Evolutionary conservation across 768 basidiomycete genomes (phyloP), one percentile per base, ranked within the genome.

Genomic region (Suillus subluteus): DNA sequence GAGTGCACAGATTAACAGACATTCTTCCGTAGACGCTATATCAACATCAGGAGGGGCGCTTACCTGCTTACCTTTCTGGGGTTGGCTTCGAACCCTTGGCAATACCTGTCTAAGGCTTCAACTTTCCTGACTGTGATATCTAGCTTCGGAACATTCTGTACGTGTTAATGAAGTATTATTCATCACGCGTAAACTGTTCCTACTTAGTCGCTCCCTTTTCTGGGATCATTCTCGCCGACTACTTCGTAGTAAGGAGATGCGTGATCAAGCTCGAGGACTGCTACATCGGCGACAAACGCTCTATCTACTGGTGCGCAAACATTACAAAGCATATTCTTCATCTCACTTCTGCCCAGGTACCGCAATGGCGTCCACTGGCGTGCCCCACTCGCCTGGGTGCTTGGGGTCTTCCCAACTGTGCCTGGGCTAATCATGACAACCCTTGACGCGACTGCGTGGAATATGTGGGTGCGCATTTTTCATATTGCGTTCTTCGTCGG

Each of bases 401-500:
- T 67, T 30, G 65, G 62, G 15, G 58, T 65, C 21, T 62, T 69
- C 37, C 69, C 64, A 48, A 70, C 63, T 38, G 62, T 70, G 66
- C 70, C 70, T n/a, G 70, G 70, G 43, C 62, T 71, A 50, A 64
- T 71, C 63, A 71, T 71, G 69, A 58, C 66, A 23, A 58, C 69
- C 37, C 62, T 58, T 16, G 62, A 71, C 50, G 43, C 66, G n/a
- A 56, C 62, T n/a, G 41, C 69, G 18, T 67, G 66, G 58, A 70
- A 67, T 62, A 58, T 56, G 46, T 70, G 70, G 70, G 66, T 70
- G 54, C 58, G 65, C 44, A 59, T 66, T 30, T 71, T 71, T 58
- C 67, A 71, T 37, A 71, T 71, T 30, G 64, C 70, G 18, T 71
- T 71, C 64, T 46, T 71, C 52, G 67, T 70, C 21, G 70, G 69